These are phyloP conservation scores for Diutina neorugosa DNA, from an alignment of 1,139 yeast genomes.

Conservation along the genomic window DNA sequence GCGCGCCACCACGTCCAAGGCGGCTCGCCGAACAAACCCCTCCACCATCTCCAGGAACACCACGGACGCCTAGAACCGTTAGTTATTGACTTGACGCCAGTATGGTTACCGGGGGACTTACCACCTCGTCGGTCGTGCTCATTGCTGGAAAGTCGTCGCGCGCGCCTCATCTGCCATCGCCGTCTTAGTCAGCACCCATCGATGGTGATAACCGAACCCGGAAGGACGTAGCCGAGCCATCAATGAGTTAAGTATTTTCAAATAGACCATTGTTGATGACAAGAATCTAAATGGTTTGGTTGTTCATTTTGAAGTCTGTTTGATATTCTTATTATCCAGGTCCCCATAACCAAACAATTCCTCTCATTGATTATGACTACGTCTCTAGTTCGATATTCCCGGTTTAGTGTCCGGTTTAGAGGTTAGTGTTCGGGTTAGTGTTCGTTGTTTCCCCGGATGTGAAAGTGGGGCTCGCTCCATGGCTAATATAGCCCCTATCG, in stretches of 20 bases:
- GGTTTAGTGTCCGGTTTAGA: too few species aligned
- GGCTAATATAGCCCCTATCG: not conserved
- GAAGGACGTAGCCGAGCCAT: too few species aligned
- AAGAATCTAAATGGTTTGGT: too few species aligned
- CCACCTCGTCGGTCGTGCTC: slow-evolving; percentile 4
- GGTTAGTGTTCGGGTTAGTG: too few species aligned
- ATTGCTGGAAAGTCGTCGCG: not conserved
- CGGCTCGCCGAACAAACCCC: slow-evolving; percentile 3
- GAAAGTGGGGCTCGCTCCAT: not conserved
- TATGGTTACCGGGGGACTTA: too few species aligned
- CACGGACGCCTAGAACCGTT: not conserved
- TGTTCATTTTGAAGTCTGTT: too few species aligned
- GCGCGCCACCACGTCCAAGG: slow-evolving; percentile 2
- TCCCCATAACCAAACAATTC: too few species aligned
- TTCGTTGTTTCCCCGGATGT: not conserved
- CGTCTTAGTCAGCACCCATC: not conserved
- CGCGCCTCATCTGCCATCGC: not conserved
- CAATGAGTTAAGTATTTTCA: too few species aligned
- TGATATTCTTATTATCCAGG: too few species aligned
- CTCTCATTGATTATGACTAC: not conserved
- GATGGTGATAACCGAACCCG: too few species aligned
- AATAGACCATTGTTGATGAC: too few species aligned
- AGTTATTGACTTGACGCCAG: not conserved
- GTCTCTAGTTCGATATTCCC: too few species aligned
- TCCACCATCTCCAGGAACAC: not conserved